These are phyloP conservation scores for Hanseniaspora clermontiae DNA, from an alignment of 805 yeast species.

Conservation along the genomic window DNA sequence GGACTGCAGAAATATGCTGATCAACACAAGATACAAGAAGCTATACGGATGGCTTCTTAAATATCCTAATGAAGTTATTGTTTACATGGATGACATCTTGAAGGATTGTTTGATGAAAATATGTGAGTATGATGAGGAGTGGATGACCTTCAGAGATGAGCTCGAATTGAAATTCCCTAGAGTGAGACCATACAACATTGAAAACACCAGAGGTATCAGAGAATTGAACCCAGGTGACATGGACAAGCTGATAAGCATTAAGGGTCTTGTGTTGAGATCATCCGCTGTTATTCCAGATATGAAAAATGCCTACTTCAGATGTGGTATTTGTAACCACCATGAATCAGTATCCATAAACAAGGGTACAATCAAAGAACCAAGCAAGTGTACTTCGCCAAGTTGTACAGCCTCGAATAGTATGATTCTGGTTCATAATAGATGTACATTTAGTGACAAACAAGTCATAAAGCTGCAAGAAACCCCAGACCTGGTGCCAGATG, in stretches of 20 bases:
- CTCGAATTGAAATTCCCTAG: constrained; percentile 75
- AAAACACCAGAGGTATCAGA: constrained; percentile 66
- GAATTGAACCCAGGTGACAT: constrained; percentile 89
- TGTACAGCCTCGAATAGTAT: constrained; percentile 78
- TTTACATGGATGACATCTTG: constrained; percentile 93
- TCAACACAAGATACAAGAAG: constrained; percentile 63
- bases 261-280: constrained; percentile 79
- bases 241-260: constrained; percentile 80
- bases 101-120: constrained; percentile 77
- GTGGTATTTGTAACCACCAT: constrained; percentile 90
- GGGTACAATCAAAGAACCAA: constrained; percentile 88
- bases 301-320: constrained; percentile 92
- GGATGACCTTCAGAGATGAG: constrained; percentile 41
- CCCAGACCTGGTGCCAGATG: constrained; percentile 92
- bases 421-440: constrained; percentile 83
- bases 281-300: constrained; percentile 92
- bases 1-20: constrained; percentile 67
- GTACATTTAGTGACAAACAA: constrained; percentile 89
- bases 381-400: constrained; percentile 76
- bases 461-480: constrained; percentile 89
- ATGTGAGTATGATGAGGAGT: constrained; percentile 40
- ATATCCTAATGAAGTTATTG: constrained; percentile 93
- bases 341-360: constrained; percentile 84
- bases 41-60: constrained; percentile 75
- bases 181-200: constrained; percentile 79